Evolutionary conservation across 768 basidiomycete genomes (phyloP), one percentile per base, ranked within the genome.

Genomic region (Coprinellus micaceus): DNA sequence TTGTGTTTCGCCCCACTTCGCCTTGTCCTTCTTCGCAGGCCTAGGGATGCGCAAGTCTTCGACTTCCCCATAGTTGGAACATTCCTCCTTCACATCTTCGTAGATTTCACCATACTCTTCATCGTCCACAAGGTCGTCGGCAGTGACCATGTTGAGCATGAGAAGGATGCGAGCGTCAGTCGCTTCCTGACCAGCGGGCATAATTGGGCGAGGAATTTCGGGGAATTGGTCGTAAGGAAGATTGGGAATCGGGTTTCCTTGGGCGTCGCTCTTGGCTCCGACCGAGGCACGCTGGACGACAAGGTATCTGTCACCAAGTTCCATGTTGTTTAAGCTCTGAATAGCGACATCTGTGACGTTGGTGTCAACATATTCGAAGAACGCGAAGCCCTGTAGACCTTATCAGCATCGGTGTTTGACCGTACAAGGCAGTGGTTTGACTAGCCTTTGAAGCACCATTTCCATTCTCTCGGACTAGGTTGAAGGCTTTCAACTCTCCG

Each of bases 131-230:
- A 99, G 82, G 66, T 99, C 97, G 44, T 99, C 97, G 1, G 91
- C 69, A 0, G 90, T 91, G 61, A 99, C 94, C 97, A 99, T 99
- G 81, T 98, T 99, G 65, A 99, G 75, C 88, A 99, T 90, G 68
- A 98, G 88, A 64, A 99, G 81, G 66, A 97, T 94, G 36, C 92
- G 85, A 25, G 92, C 82, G 53, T 88, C 82, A 11, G 72, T 75
- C 53, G 79, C 77, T 65, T 90, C 89, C 54, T 67, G 63, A 53
- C 87, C 87, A 7, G 89, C 89, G 54, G 91, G 91, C 83, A 94
- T 85, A 68, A 93, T 92, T 12, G 91, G 91, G 40, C 88, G 82
- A 45, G 91, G 91, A 41, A 93, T 88, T 68, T 88, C 88, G 33
- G 88, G 86, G 77, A 87, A 89, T 62, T 84, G 82, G 52, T 91